These are phyloP conservation scores for Fragaria iinumae DNA, from an alignment of 306 rosid species.

Conservation along the genomic window DNA sequence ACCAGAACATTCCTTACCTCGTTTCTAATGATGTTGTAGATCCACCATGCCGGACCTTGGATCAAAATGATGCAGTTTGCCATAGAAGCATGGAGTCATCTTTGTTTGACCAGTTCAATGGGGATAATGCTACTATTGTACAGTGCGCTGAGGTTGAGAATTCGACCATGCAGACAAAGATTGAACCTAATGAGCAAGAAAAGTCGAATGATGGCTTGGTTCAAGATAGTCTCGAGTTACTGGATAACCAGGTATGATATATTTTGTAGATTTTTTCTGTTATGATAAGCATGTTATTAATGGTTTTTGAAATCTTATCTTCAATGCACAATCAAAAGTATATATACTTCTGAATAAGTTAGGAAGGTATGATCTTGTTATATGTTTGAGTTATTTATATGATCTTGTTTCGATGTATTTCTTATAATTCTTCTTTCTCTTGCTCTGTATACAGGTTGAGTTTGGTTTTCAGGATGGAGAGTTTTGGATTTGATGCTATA, in stretches of 20 bases:
- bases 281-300: not conserved
- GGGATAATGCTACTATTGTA: slow-evolving; percentile 26
- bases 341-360: not conserved
- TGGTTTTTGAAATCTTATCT: not conserved
- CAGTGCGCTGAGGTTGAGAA: slow-evolving; percentile 28
- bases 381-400: not conserved
- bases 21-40: slow-evolving; percentile 25
- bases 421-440: not conserved
- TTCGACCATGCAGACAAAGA: slow-evolving; percentile 28
- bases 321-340: not conserved
- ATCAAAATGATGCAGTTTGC: slow-evolving; percentile 39
- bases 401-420: not conserved
- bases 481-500: not conserved
- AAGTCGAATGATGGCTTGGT: slow-evolving; percentile 37
- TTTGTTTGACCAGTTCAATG: slow-evolving; percentile 31
- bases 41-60: slow-evolving; percentile 33
- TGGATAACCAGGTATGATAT: slow-evolving; percentile 34
- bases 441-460: not conserved
- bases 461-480: not conserved
- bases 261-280: not conserved
- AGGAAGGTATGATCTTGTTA: not conserved
- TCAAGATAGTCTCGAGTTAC: slow-evolving; percentile 33
- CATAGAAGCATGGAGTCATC: slow-evolving; percentile 23
- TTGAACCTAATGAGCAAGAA: slow-evolving; percentile 32
- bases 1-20: slow-evolving; percentile 25